A percentile compares a stretch with the other conserved stretches of the same genome.
These are phyloP conservation scores for Heliamphora pulchella DNA, from an alignment of 179 eudicot genomes.

Conservation along the genomic window DNA sequence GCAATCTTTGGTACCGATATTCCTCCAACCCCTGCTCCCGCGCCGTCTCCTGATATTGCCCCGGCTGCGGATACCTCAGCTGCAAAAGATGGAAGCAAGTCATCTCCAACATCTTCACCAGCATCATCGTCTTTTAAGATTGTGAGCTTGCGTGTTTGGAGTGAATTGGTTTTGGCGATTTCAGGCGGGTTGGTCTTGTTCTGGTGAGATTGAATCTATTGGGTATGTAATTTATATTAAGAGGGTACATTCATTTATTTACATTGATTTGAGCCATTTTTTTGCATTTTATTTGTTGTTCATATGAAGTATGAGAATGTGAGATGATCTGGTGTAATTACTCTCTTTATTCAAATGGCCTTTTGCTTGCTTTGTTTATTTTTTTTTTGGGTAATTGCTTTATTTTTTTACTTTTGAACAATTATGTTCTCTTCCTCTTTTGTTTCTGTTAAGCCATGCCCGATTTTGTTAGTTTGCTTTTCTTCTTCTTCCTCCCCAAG, in stretches of 20 bases:
- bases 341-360: slow-evolving; percentile 11
- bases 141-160: slow-evolving; percentile 25
- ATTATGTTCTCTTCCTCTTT: background rate
- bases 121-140: slow-evolving; percentile 23
- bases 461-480: background rate
- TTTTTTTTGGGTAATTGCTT: background rate
- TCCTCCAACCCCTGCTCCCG: slow-evolving; percentile 76
- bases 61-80: slow-evolving; percentile 32
- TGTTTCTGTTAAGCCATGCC: background rate
- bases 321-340: slow-evolving; percentile 20
- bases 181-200: slow-evolving; percentile 32
- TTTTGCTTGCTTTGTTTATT: background rate
- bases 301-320: slow-evolving; percentile 27
- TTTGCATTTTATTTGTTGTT: slow-evolving; percentile 19
- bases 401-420: background rate
- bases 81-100: slow-evolving; percentile 15
- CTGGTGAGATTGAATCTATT: slow-evolving; percentile 27
- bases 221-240: slow-evolving; percentile 26
- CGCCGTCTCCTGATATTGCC: slow-evolving; percentile 53
- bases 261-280: slow-evolving; percentile 30
- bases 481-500: too few species aligned
- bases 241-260: slow-evolving; percentile 31
- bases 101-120: slow-evolving; percentile 32
- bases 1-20: slow-evolving; percentile 82
- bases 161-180: slow-evolving; percentile 34